Evolutionary conservation across 345 rosid genomes (phyloP).

Genomic region (Eucalyptus regnans): DNA sequence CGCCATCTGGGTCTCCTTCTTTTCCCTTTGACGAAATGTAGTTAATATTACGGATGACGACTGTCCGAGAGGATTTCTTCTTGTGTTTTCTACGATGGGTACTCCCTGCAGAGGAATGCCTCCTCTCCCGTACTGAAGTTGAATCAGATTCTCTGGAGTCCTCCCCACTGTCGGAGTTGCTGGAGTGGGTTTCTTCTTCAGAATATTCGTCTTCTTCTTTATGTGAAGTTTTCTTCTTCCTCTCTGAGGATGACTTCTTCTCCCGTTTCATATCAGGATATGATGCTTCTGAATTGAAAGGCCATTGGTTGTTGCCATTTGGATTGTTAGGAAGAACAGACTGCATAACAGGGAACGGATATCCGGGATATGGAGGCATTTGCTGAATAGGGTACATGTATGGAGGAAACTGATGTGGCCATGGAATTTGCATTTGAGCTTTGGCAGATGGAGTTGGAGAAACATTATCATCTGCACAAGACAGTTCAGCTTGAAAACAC

Average conservation of each 20-base stretch:
- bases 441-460: conserved; percentile 14
- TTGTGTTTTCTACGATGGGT: conserved; percentile 27
- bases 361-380: conserved; percentile 58
- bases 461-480: conserved; percentile 33
- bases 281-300: conserved; percentile 6
- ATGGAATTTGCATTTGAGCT: conserved; percentile 42
- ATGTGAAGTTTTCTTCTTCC: conserved; percentile 23
- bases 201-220: conserved; percentile 28
- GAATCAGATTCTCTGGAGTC: conserved; percentile 24
- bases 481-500: neutral
- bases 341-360: conserved; percentile 56
- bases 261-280: neutral
- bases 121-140: conserved; percentile 19
- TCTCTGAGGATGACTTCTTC: conserved; percentile 2
- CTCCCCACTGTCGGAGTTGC: conserved; percentile 38
- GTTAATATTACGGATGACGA: conserved; percentile 77
- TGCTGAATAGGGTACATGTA: conserved; percentile 44
- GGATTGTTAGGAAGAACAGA: conserved; percentile 33
- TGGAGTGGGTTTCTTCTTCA: conserved; percentile 27
- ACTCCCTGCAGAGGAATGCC: conserved; percentile 22
- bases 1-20: conserved; percentile 27
- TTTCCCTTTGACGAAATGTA: conserved; percentile 76
- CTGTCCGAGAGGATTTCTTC: conserved; percentile 59
- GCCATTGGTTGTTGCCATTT: conserved; percentile 12
- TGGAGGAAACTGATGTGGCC: conserved; percentile 68